Evolutionary conservation across 345 rosid genomes (phyloP).

Genomic region (Tarenaya hassleriana): DNA sequence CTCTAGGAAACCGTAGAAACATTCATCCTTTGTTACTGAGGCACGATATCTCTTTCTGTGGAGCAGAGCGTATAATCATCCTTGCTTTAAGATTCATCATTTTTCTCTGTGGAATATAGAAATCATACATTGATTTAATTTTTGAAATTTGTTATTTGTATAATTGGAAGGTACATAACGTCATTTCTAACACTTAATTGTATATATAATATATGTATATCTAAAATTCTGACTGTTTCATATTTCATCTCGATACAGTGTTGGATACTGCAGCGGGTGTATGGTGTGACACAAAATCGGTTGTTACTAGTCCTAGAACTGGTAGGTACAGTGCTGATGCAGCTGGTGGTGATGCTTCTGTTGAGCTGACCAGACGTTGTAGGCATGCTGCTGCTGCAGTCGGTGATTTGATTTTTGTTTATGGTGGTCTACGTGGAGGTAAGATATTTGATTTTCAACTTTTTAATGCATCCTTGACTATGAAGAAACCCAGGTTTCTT

Average conservation of each 20-base stretch:
- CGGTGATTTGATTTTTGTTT: slow-evolving; percentile 87
- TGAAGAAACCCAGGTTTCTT: no score
- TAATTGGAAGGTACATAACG: not conserved
- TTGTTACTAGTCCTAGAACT: slow-evolving; percentile 90
- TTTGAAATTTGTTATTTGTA: not conserved
- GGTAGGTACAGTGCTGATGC: slow-evolving; percentile 91
- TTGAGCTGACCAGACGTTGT: slow-evolving; percentile 96
- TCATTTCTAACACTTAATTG: not conserved
- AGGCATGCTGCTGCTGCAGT: slow-evolving; percentile 99
- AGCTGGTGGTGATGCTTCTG: slow-evolving; percentile 97
- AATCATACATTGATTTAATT: slow-evolving; percentile 3
- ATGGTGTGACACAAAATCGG: slow-evolving; percentile 99
- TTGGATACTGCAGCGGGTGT: slow-evolving; percentile 99
- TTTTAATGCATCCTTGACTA: not conserved
- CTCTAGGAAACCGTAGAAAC: no score
- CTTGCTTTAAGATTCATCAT: slow-evolving; percentile 7
- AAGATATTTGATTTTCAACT: slow-evolving; percentile 15
- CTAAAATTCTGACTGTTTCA: slow-evolving; percentile 18
- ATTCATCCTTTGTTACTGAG: slow-evolving; percentile 3
- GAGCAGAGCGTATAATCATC: not conserved
- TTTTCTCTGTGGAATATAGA: slow-evolving; percentile 2
- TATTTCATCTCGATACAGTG: slow-evolving; percentile 42
- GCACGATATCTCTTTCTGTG: slow-evolving; percentile 4
- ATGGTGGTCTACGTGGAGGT: slow-evolving; percentile 99
- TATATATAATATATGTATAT: not conserved